phyloP scores from a whole-genome alignment of 2,329 filamentous ascomycete species.

The Pyrenophora tritici-repentis region DNA sequence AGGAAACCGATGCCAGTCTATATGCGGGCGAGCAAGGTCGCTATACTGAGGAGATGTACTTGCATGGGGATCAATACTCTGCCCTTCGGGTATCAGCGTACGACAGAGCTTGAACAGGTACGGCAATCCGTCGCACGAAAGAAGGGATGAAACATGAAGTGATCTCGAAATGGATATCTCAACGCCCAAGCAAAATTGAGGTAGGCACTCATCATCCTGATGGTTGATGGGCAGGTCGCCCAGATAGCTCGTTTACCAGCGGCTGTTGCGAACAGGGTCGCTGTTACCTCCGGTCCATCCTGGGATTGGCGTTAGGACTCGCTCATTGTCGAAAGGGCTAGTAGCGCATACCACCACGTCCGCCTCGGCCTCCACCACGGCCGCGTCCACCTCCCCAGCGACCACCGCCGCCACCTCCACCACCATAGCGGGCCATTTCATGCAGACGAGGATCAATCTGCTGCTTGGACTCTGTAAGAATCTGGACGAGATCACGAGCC shows the following conservation, averaged over 20 bases:
- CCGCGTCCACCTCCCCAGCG: slow-evolving; percentile 71
- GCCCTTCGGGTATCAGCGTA: slow-evolving; percentile 41
- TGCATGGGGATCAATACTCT: slow-evolving; percentile 23
- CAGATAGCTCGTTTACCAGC: slow-evolving; percentile 41
- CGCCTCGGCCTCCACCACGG: slow-evolving; percentile 66
- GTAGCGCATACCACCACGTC: slow-evolving; percentile 54
- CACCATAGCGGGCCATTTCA: slow-evolving; percentile 93
- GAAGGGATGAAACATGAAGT: slow-evolving; percentile 16
- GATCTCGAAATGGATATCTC: slow-evolving; percentile 18
- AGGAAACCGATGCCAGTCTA: slow-evolving; percentile 37
- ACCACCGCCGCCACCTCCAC: slow-evolving; percentile 75
- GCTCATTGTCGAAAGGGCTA: not conserved
- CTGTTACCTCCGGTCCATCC: slow-evolving; percentile 48
- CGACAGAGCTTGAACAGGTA: slow-evolving; percentile 22
- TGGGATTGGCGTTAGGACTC: slow-evolving; percentile 26
- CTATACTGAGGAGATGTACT: slow-evolving; percentile 9
- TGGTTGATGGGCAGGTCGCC: slow-evolving; percentile 7
- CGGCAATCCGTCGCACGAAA: slow-evolving; percentile 7
- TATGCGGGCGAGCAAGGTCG: slow-evolving; percentile 16
- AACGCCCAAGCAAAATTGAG: slow-evolving; percentile 26
- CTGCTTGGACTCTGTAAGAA: slow-evolving; percentile 96
- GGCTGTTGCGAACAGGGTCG: slow-evolving; percentile 48
- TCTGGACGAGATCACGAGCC: slow-evolving; percentile 92
- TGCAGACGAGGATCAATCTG: slow-evolving; percentile 93
- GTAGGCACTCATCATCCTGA: slow-evolving; percentile 15